Evolutionary conservation across 2,329 filamentous ascomycete genomes (phyloP).

Genomic region (Aspergillus sp.): DNA sequence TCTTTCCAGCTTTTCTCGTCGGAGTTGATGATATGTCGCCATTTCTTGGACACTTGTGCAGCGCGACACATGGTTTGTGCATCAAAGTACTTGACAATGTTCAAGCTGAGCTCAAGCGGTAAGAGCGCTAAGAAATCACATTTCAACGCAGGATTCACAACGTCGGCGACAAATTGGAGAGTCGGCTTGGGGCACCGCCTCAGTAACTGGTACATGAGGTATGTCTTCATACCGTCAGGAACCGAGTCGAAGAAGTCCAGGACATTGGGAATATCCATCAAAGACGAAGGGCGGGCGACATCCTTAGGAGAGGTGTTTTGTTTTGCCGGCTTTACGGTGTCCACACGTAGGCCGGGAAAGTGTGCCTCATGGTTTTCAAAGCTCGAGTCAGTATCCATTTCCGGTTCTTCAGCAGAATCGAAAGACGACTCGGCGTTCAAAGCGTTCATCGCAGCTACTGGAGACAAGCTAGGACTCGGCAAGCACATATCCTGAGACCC

Average conservation of each 20-base stretch:
- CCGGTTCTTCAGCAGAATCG: constrained; percentile 39
- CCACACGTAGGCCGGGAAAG: constrained; percentile 19
- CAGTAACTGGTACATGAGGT: constrained; percentile 95
- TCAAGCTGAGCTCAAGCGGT: constrained; percentile 81
- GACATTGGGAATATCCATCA: constrained; percentile 82
- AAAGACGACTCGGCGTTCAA: constrained; percentile 44
- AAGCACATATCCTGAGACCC: constrained; percentile 85
- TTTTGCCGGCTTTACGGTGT: constrained; percentile 14
- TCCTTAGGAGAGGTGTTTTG: constrained; percentile 16
- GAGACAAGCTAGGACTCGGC: constrained; percentile 91
- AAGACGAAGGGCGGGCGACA: constrained; percentile 33
- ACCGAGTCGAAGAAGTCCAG: constrained; percentile 88
- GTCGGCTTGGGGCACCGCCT: constrained; percentile 84
- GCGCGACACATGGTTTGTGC: constrained; percentile 82
- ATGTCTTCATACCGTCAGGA: constrained; percentile 87
- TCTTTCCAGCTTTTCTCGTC: constrained; percentile 97
- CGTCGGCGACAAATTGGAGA: constrained; percentile 81
- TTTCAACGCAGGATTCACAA: constrained; percentile 90
- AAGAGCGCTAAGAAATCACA: constrained; percentile 87
- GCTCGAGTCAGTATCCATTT: constrained; percentile 43
- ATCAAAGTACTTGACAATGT: constrained; percentile 84
- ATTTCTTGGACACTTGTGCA: constrained; percentile 90
- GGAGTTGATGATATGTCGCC: constrained; percentile 85
- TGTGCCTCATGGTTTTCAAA: constrained; percentile 37
- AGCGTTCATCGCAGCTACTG: constrained; percentile 73